Base-by-base conservation (phyloP, 116 monocot species). In the Zostera marina region DNA sequence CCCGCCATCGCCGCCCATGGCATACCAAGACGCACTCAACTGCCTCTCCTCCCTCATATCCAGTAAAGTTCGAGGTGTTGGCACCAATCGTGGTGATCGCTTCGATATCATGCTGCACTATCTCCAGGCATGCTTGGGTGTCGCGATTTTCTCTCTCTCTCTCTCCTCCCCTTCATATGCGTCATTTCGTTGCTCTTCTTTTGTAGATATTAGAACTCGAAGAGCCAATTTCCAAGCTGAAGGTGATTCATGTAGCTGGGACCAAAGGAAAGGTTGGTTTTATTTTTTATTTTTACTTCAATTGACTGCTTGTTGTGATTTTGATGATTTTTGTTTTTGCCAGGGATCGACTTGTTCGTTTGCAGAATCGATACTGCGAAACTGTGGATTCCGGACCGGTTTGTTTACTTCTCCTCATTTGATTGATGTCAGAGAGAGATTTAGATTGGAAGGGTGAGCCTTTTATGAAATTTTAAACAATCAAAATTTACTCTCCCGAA, bases 331-430 rank as follows among this genome's bases (percentile, higher is more conserved):
- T 24, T 8, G 2, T 58, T 23, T 15, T 52, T 26, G 1, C 59
- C 9, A 94, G 88, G 88, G 94, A 16, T 94, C 94, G 3, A 94
- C 89, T 5, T 94, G 94, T 73, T 66, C 77, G 15, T 85, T 94
- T 38, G 69, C 88, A 10, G 94, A 88, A 57, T 84, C 88, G 1
- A 88, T 88, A 42, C 66, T 94, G 15, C 68, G 85, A 20, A 62
- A 60, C 51, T 88, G 85, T 49, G 85, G 88, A 14, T 70, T 81
- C 22, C 76, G 76, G 22, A 88, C 88, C 8, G 94, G 89, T 8
- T 68, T 94, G 6, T 94, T 88, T 68, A 94, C 88, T 9, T 88
- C 89, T 2, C 89, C 94, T 46, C 94, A 94, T 60, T 68, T 94
- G 51, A 85, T 94, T 63, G 94, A 94, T 54, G 69, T 88, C n/a